These are phyloP conservation scores for Uronychia binucleata DNA, from an alignment of 73 alveolate species.

Conservation along the genomic window DNA sequence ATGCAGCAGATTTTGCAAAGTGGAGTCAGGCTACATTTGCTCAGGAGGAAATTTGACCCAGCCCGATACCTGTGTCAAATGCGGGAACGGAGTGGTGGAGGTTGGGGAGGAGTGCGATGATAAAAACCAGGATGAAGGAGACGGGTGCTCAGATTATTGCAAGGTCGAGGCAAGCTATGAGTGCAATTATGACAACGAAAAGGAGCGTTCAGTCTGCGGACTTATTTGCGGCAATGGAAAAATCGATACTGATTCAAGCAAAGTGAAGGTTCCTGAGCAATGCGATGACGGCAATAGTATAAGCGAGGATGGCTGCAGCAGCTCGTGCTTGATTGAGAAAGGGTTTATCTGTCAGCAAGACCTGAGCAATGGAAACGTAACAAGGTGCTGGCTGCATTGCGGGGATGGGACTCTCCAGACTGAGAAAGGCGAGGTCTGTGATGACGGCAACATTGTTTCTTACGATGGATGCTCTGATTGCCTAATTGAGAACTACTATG, in stretches of 20 bases:
- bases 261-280: neutral
- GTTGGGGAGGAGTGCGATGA: neutral
- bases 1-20: neutral
- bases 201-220: neutral
- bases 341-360: neutral
- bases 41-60: conserved; percentile 26
- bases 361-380: neutral
- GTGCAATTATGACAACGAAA: neutral
- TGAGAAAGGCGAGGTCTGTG: neutral
- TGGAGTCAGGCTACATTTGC: neutral
- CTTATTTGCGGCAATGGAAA: neutral
- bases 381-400: neutral
- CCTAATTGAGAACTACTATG: neutral
- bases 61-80: conserved; percentile 26
- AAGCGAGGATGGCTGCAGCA: neutral
- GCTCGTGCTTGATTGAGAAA: neutral
- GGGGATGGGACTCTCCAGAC: neutral
- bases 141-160: neutral
- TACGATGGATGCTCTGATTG: neutral
- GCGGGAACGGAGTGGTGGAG: neutral
- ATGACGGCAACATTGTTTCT: neutral
- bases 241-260: neutral
- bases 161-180: neutral
- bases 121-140: neutral
- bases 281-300: neutral